A percentile compares a stretch with the other conserved stretches of the same genome.
Conservation (phyloP, 2,329 filamentous ascomycete species). For the Trichoderma gracile region DNA sequence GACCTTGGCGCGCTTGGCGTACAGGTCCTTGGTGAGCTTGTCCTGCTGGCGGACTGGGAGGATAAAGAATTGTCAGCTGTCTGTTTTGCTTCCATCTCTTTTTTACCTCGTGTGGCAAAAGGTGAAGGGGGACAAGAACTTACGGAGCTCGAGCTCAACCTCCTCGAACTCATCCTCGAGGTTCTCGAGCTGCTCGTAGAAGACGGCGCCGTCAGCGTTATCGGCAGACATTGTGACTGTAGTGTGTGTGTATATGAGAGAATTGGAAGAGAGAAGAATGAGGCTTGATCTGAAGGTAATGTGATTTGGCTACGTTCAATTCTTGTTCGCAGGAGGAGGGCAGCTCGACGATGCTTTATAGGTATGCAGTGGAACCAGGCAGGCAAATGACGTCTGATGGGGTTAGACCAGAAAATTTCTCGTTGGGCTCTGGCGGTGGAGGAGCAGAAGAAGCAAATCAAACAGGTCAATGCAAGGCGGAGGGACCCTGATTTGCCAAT, state of each 20-base stretch:
- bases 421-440: not conserved
- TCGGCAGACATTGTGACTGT: conserved; percentile 40
- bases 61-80: not conserved
- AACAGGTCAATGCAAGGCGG: not conserved
- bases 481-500: no score
- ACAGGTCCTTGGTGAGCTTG: conserved; percentile 67
- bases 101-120: not conserved
- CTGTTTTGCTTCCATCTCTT: not conserved
- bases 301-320: not conserved
- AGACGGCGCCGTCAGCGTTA: conserved; percentile 48
- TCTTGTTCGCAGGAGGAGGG: not conserved
- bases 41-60: conserved; percentile 70
- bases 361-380: conserved; percentile 6
- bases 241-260: conserved; percentile 18
- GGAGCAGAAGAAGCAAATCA: not conserved
- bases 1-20: conserved; percentile 71
- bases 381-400: conserved; percentile 15
- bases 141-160: conserved; percentile 80
- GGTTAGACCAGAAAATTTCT: conserved; percentile 18
- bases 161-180: conserved; percentile 84
- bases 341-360: conserved; percentile 10
- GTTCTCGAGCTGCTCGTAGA: conserved; percentile 75
- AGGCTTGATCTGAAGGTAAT: not conserved
- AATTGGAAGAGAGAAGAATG: not conserved
- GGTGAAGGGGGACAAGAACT: conserved; percentile 42